Conservation (phyloP, 768 basidiomycete species). For the Rhodotorula sphaerocarpa region DNA sequence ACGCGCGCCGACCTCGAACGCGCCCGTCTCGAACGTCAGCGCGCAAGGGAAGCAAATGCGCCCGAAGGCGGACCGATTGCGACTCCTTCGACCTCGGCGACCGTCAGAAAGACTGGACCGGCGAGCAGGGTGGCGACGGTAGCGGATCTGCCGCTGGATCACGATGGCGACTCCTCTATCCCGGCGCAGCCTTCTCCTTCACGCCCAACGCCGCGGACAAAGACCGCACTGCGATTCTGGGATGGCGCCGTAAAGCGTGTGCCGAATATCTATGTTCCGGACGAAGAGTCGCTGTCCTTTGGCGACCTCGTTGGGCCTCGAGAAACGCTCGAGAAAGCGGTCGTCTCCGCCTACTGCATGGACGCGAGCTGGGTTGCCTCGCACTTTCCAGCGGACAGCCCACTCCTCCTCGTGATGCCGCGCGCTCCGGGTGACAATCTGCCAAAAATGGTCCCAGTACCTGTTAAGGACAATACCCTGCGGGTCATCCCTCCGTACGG, state of each 20-base stretch:
- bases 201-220: background rate
- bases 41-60: background rate
- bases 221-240: conserved; percentile 14
- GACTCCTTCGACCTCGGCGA: no score
- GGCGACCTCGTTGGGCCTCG: conserved; percentile 35
- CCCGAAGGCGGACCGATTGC: no score
- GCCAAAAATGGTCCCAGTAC: background rate
- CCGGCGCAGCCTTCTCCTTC: background rate
- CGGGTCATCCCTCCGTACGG: background rate
- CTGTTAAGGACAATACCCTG: background rate
- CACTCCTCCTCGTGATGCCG: conserved; percentile 22
- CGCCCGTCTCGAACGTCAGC: conserved; percentile 17
- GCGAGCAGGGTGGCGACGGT: no score
- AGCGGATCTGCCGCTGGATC: conserved; percentile 5
- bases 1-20: no score
- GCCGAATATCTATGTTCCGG: conserved; percentile 1
- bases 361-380: conserved; percentile 16
- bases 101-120: no score
- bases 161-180: background rate
- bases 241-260: conserved; percentile 19
- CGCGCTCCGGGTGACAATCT: background rate
- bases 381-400: conserved; percentile 8
- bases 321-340: conserved; percentile 33
- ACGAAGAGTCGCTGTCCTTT: conserved; percentile 12
- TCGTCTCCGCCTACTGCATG: conserved; percentile 39